A percentile compares a stretch with the other conserved stretches of the same genome.
Evolutionary conservation across 768 basidiomycete species (phyloP).

Genomic region (Panellus pusillus): DNA sequence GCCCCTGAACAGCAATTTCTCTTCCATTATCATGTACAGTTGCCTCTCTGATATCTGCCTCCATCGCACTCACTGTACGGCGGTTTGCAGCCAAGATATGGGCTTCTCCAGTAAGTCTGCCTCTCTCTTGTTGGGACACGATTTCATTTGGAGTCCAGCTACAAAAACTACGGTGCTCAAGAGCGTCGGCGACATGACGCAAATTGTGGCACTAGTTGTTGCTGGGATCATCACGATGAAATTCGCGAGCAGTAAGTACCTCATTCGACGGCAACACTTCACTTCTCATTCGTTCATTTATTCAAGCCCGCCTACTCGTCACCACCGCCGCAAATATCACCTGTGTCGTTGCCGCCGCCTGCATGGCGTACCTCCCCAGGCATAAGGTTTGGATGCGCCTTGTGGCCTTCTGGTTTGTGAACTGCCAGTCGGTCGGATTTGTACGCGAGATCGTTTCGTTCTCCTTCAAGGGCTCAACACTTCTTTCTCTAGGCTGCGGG

Average conservation of each 20-base stretch:
- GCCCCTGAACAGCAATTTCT: conserved; percentile 16
- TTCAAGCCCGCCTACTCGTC: conserved; percentile 16
- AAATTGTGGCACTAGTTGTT: conserved; percentile 21
- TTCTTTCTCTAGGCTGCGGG: conserved; percentile 7
- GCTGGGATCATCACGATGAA: conserved; percentile 22
- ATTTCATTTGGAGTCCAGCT: background rate
- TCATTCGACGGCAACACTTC: background rate
- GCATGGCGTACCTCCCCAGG: conserved; percentile 24
- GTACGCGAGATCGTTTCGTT: conserved; percentile 2
- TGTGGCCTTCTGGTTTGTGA: conserved; percentile 23
- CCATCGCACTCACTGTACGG: background rate
- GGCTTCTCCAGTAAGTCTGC: conserved; percentile 17
- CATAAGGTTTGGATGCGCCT: conserved; percentile 21
- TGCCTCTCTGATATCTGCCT: too few relatives aligned
- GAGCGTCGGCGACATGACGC: conserved; percentile 23
- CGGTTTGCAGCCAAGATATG: conserved; percentile 14
- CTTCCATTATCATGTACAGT: conserved; percentile 21
- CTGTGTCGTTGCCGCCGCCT: conserved; percentile 21
- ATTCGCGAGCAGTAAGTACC: conserved; percentile 16
- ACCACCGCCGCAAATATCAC: conserved; percentile 22
- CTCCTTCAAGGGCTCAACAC: background rate
- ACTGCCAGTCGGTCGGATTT: conserved; percentile 24
- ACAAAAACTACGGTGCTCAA: conserved; percentile 23
- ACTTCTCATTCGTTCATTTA: background rate
- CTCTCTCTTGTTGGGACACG: background rate